phyloP scores from a whole-genome alignment of 768 basidiomycete species.

The Podaxis sp. region DNA sequence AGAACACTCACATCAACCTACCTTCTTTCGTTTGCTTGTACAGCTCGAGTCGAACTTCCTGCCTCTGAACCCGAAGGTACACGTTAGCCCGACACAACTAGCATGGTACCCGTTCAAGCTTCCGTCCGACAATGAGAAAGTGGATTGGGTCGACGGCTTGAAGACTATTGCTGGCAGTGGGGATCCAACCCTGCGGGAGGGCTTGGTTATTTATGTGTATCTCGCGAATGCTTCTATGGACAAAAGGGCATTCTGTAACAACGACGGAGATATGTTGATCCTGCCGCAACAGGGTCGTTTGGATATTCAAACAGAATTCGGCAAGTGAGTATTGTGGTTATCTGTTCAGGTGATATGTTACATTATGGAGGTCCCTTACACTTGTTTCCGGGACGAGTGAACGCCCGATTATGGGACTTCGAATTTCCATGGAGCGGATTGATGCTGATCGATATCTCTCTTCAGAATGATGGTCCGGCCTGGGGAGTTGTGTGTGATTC shows the following conservation, averaged over 20 bases:
- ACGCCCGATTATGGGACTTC: neutral
- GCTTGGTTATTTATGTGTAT: constrained; percentile 65
- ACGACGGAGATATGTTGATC: constrained; percentile 68
- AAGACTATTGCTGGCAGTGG: constrained; percentile 67
- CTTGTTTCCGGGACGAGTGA: neutral
- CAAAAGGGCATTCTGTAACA: constrained; percentile 59
- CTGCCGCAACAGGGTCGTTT: constrained; percentile 64
- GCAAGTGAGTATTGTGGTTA: constrained; percentile 42
- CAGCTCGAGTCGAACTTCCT: constrained; percentile 67
- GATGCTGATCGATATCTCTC: constrained; percentile 5
- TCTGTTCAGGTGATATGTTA: neutral
- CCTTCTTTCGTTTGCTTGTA: neutral
- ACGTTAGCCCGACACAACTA: constrained; percentile 61
- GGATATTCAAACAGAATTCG: constrained; percentile 70
- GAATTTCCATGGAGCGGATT: neutral
- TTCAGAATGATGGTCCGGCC: constrained; percentile 59
- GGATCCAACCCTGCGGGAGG: constrained; percentile 61
- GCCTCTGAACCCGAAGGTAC: constrained; percentile 58
- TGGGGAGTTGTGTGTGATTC: constrained; percentile 65
- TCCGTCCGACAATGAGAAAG: constrained; percentile 37
- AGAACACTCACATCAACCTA: neutral
- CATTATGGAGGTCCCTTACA: neutral
- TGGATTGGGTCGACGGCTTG: constrained; percentile 59
- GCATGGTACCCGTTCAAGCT: constrained; percentile 66
- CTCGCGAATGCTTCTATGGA: constrained; percentile 60